These are phyloP conservation scores for Aspergillus felis DNA, from an alignment of 2,329 filamentous ascomycete species.

Conservation along the genomic window DNA sequence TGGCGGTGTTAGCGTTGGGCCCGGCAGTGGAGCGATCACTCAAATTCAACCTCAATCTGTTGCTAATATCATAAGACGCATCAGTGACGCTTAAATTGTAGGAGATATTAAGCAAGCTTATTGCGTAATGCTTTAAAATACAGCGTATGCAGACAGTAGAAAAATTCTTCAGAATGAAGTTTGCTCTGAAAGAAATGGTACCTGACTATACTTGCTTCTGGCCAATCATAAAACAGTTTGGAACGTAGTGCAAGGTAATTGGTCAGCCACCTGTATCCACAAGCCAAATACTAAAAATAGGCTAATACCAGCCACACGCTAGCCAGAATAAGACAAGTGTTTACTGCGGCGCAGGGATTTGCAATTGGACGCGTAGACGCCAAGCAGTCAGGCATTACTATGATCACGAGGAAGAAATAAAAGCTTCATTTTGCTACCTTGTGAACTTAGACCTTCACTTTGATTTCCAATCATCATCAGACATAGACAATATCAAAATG, in stretches of 20 bases:
- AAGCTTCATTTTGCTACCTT: not conserved
- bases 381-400: not conserved
- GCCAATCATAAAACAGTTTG: not conserved
- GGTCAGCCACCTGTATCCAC: not conserved
- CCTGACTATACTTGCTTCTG: not conserved
- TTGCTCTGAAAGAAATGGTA: not conserved
- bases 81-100: conserved; percentile 4
- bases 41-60: conserved; percentile 24
- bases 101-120: too few species aligned
- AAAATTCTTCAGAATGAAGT: not conserved
- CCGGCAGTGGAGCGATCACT: conserved; percentile 29
- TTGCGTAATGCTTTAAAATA: too few species aligned
- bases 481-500: conserved; percentile 16
- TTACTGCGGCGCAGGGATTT: conserved; percentile 6
- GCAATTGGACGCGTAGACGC: conserved; percentile 13
- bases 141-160: not conserved
- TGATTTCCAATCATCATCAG: not conserved
- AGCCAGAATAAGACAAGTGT: conserved; percentile 13
- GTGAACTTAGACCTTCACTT: not conserved
- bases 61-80: conserved; percentile 31
- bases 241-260: fast-evolving
- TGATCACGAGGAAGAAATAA: conserved; percentile 1
- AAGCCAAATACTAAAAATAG: conserved; percentile 17
- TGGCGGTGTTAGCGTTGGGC: conserved; percentile 28
- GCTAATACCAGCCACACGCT: conserved; percentile 14